Base-by-base conservation (phyloP, 2,329 filamentous ascomycete species). In the Ilyonectria destructans region DNA sequence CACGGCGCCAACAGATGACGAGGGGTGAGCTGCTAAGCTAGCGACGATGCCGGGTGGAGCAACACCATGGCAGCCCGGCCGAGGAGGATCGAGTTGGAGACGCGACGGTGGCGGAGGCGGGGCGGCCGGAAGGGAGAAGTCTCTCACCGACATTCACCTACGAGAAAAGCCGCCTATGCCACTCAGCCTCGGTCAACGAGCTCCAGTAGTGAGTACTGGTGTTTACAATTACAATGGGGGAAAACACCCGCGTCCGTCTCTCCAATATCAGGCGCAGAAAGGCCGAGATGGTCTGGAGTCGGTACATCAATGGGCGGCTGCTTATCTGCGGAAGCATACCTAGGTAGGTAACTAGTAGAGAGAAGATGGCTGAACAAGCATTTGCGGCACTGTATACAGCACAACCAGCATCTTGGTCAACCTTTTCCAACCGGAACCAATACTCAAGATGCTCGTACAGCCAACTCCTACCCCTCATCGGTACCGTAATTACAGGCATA, bases 101-200 rank as follows among this genome's bases (percentile, higher is more conserved):
- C 21, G 45, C 31, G 29, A 65, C 56, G 62, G 62, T 55, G 49
- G 56, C 37, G 57, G 54, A 63, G 55, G 62, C 56, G 56, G 62
- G 57, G 62, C 62, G 56, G 57, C 49, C 62, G 56, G 51, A 58
- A 52, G 51, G 54, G 43, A 49, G 33, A 58, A 55, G 48, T 29
- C 31, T 59, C 46, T 62, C 67, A 69, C 67, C 67, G 67, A 69
- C 62, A 66, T 69, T 69, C 62, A 66, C 58, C 58, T 35, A 31
- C 23, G 10, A 35, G 9, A n/a, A 17, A 29, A 55, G 59, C 23
- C 23, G 48, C 26, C 48, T 33, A 29, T 7, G 9, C 40, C n/a
- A 21, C 6, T 54, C 29, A 35, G n/a, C 6, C n/a, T 51, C 48
- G 13, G 48, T 51, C 48, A n/a, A 31, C 15, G 26, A 31, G 23